Percentiles rank a stretch among this genome's conserved stretches.
Conservation (phyloP, 2,329 filamentous ascomycete species). For the Alternaria ventricosa region DNA sequence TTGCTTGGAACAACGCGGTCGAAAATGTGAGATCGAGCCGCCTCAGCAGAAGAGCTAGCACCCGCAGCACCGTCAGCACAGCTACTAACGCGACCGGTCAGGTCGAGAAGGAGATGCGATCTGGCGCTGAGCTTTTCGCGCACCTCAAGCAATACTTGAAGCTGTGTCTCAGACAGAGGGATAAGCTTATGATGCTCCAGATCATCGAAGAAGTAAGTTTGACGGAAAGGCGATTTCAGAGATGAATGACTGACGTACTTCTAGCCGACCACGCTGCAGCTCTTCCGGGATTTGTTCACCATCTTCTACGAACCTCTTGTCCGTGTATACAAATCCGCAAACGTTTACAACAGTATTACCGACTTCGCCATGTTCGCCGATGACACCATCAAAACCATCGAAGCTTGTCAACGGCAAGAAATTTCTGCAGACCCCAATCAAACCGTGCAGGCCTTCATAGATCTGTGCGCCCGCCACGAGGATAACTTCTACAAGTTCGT, state of each 20-base stretch:
- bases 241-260: slow-evolving; percentile 21
- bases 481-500: slow-evolving; percentile 99
- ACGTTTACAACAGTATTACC: slow-evolving; percentile 96
- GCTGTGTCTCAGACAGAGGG: slow-evolving; percentile 85
- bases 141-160: slow-evolving; percentile 95
- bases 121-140: slow-evolving; percentile 90
- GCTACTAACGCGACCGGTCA: slow-evolving; percentile 38
- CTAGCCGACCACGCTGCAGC: slow-evolving; percentile 85
- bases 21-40: slow-evolving; percentile 66
- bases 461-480: slow-evolving; percentile 92
- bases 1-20: slow-evolving; percentile 93
- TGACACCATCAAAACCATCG: slow-evolving; percentile 84
- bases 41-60: slow-evolving; percentile 43
- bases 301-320: slow-evolving; percentile 99
- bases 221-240: background rate
- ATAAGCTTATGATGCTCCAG: slow-evolving; percentile 96
- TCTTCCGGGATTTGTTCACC: slow-evolving; percentile 94
- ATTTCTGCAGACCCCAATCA: slow-evolving; percentile 95
- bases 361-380: slow-evolving; percentile 94
- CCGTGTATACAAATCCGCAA: slow-evolving; percentile 96
- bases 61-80: slow-evolving; percentile 38
- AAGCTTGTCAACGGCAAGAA: slow-evolving; percentile 73
- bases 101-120: slow-evolving; percentile 83
- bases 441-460: slow-evolving; percentile 97
- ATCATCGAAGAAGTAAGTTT: slow-evolving; percentile 79